These are phyloP conservation scores for Phycomyces nitens DNA, from an alignment of 192 early-diverging fungal species.

Conservation along the genomic window DNA sequence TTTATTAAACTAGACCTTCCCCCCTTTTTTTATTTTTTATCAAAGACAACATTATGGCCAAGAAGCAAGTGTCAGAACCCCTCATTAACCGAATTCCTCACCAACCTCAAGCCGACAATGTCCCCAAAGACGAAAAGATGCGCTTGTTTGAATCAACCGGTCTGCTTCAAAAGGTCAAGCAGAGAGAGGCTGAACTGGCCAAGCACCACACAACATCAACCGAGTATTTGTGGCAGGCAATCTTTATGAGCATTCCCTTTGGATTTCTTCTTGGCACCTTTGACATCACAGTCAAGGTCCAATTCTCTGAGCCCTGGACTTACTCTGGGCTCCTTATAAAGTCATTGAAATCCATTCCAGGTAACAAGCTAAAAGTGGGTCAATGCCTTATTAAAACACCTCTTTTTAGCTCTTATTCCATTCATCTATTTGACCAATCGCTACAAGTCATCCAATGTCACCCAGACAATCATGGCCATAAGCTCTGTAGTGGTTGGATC, in stretches of 20 bases:
- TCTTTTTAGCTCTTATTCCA: slow-evolving; percentile 44
- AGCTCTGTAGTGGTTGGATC: slow-evolving; percentile 50
- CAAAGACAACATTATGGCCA: background rate
- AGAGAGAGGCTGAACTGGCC: slow-evolving; percentile 16
- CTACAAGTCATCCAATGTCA: slow-evolving; percentile 42
- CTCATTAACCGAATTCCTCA: slow-evolving; percentile 21
- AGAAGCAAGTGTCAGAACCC: slow-evolving; percentile 6
- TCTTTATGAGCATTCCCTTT: slow-evolving; percentile 35
- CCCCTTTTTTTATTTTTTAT: background rate
- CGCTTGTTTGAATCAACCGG: slow-evolving; percentile 36
- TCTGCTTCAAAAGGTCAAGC: slow-evolving; percentile 26
- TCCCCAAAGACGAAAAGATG: slow-evolving; percentile 24
- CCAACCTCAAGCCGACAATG: background rate
- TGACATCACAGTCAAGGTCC: slow-evolving; percentile 37
- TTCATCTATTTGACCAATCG: slow-evolving; percentile 61
- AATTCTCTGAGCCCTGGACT: slow-evolving; percentile 34
- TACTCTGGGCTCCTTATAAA: slow-evolving; percentile 5
- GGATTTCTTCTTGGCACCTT: slow-evolving; percentile 32
- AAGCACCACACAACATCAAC: slow-evolving; percentile 3
- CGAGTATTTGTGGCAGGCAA: slow-evolving; percentile 34
- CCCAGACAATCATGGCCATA: slow-evolving; percentile 48
- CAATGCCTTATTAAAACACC: background rate
- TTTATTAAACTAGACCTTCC: background rate
- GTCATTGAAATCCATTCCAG: slow-evolving; percentile 25
- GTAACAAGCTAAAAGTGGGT: slow-evolving; percentile 20